Conservation (phyloP, 176 grass and related monocot genomes). For the Raddia guianensis region DNA sequence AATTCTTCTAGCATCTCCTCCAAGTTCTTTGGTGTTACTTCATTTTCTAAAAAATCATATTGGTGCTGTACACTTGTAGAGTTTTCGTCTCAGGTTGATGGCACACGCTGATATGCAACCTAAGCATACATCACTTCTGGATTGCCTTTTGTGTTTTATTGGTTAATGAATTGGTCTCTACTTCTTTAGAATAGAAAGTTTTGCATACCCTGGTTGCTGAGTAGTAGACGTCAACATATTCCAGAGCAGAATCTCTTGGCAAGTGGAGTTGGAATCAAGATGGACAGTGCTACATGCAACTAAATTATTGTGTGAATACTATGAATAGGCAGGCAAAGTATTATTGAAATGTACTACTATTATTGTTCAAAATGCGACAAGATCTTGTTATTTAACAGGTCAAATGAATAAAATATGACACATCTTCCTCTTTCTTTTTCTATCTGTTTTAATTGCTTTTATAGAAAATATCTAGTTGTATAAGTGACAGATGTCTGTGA, state of each 20-base stretch:
- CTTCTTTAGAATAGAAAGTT: conserved; percentile 13
- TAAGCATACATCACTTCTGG: conserved; percentile 7
- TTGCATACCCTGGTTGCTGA: conserved; percentile 1
- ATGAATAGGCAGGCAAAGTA: conserved; percentile 20
- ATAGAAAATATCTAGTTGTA: background rate
- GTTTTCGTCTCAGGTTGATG: background rate
- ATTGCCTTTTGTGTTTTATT: conserved; percentile 4
- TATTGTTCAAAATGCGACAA: conserved; percentile 5
- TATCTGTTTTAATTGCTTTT: background rate
- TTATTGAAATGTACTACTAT: background rate
- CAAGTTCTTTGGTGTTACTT: conserved; percentile 17
- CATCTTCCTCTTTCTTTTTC: background rate
- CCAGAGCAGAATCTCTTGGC: conserved; percentile 35
- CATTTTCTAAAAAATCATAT: too few relatives aligned
- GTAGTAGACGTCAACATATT: conserved; percentile 37
- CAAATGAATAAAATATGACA: background rate
- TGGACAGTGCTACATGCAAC: background rate
- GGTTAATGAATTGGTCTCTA: conserved; percentile 20
- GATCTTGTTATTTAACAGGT: background rate
- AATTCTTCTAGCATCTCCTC: conserved; percentile 27
- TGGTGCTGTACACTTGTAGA: background rate
- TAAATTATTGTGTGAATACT: background rate
- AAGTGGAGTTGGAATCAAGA: conserved; percentile 50
- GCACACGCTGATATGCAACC: conserved; percentile 8
- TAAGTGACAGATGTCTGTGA: conserved; percentile 3